Evolutionary conservation across 176 grass and related monocot genomes (phyloP).

Genomic region (Aegilops tauschii): DNA sequence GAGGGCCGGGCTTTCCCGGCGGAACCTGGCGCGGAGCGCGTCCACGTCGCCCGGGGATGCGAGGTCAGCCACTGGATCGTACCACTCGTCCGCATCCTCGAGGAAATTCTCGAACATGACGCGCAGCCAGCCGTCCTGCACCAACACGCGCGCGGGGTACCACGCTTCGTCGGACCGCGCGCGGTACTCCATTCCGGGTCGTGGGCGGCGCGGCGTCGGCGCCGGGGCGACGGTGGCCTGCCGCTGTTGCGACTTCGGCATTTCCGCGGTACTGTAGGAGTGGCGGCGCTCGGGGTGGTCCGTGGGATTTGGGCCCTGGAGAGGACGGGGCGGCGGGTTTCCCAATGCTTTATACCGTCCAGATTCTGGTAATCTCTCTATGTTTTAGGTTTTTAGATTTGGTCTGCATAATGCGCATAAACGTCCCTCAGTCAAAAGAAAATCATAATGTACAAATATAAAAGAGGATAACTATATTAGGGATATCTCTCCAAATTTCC

Average conservation of each 20-base stretch:
- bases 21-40: conserved; percentile 37
- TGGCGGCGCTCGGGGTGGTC: not conserved
- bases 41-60: not conserved
- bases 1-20: not conserved
- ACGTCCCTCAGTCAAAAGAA: not conserved
- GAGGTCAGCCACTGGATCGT: conserved; percentile 1
- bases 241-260: not conserved
- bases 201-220: not conserved
- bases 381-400: not conserved
- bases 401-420: not conserved
- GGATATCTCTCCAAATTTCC: no score
- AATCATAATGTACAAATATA: not conserved
- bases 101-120: conserved; percentile 44
- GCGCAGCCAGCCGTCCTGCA: conserved; percentile 29
- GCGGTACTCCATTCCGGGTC: conserved; percentile 20
- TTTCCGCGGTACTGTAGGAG: not conserved
- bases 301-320: not conserved
- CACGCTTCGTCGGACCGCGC: conserved; percentile 28
- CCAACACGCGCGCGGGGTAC: conserved; percentile 31
- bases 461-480: not conserved
- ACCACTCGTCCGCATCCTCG: conserved; percentile 41
- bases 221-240: not conserved
- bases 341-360: not conserved
- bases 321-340: not conserved
- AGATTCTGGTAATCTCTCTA: not conserved